A percentile compares a stretch with the other conserved stretches of the same genome.
Conservation (phyloP, 2,329 filamentous ascomycete genomes). For the Chaetomium sp. region DNA sequence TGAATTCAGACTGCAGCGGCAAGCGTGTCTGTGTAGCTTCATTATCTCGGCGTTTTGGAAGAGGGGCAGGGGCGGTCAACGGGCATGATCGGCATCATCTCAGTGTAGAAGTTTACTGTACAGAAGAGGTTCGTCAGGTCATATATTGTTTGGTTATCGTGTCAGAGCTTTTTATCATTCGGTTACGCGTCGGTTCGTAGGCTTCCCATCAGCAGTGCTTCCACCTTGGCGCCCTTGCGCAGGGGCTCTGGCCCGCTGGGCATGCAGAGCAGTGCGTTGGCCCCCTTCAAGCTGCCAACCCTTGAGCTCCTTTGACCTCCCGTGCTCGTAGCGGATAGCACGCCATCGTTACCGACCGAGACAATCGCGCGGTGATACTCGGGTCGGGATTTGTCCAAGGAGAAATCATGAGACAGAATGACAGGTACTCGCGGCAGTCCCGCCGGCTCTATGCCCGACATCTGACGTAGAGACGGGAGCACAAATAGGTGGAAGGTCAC, state of each 20-base stretch:
- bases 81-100: constrained; percentile 34
- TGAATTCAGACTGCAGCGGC: constrained; percentile 31
- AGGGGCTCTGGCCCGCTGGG: constrained; percentile 66
- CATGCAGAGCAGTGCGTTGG: constrained; percentile 83
- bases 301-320: constrained; percentile 87
- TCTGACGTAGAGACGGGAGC: constrained; percentile 78
- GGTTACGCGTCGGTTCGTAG: constrained; percentile 38
- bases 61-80: constrained; percentile 31
- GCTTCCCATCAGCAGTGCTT: constrained; percentile 76
- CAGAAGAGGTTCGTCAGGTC: constrained; percentile 28
- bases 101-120: constrained; percentile 32
- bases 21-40: constrained; percentile 34
- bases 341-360: constrained; percentile 64
- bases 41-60: constrained; percentile 35
- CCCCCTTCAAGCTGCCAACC: constrained; percentile 84
- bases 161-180: background rate
- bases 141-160: constrained; percentile 22
- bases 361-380: constrained; percentile 92
- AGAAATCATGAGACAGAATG: constrained; percentile 69
- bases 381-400: constrained; percentile 71
- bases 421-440: constrained; percentile 76
- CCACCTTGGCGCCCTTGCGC: constrained; percentile 68
- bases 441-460: constrained; percentile 66
- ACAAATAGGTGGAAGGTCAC: constrained; percentile 96
- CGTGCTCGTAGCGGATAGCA: constrained; percentile 75